Conservation (phyloP, 768 basidiomycete genomes). For the Gelatoporia subvermispora region DNA sequence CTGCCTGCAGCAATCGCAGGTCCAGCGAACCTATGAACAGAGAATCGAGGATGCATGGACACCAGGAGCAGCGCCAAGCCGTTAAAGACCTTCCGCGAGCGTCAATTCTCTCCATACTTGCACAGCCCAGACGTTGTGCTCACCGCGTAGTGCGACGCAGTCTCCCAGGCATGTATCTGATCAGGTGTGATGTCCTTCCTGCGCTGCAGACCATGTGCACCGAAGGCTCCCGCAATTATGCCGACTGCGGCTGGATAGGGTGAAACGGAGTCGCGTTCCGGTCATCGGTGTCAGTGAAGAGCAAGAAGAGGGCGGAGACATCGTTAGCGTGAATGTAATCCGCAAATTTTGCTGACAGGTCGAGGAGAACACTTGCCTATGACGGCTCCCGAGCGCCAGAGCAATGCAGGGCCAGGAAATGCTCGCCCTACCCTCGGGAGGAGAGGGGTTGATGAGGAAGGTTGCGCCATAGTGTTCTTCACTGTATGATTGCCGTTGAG, state of each 20-base stretch:
- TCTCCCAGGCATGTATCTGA: slow-evolving; percentile 54
- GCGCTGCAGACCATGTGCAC: slow-evolving; percentile 56
- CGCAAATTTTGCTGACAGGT: not conserved
- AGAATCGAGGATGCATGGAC: slow-evolving; percentile 59
- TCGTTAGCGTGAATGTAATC: not conserved
- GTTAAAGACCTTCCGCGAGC: slow-evolving; percentile 51
- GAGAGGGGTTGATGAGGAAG: slow-evolving; percentile 20
- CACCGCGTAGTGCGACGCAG: slow-evolving; percentile 62
- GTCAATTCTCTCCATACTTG: not conserved
- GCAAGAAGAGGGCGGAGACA: not conserved
- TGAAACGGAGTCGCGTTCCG: not conserved
- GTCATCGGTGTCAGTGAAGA: not conserved
- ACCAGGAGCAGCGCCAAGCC: slow-evolving; percentile 61
- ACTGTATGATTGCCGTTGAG: no score
- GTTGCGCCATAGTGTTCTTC: slow-evolving; percentile 16
- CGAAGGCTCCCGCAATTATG: slow-evolving; percentile 62
- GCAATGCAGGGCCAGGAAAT: slow-evolving; percentile 11
- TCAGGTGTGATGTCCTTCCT: slow-evolving; percentile 44
- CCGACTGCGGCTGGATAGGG: slow-evolving; percentile 38
- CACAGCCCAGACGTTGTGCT: slow-evolving; percentile 11
- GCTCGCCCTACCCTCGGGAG: slow-evolving; percentile 10
- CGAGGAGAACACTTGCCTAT: slow-evolving; percentile 12
- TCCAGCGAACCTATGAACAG: slow-evolving; percentile 57
- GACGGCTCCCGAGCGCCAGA: slow-evolving; percentile 25
- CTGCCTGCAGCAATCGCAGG: slow-evolving; percentile 59